These are phyloP conservation scores for Microthlaspi erraticum DNA, from an alignment of 345 rosid genomes.

Conservation along the genomic window DNA sequence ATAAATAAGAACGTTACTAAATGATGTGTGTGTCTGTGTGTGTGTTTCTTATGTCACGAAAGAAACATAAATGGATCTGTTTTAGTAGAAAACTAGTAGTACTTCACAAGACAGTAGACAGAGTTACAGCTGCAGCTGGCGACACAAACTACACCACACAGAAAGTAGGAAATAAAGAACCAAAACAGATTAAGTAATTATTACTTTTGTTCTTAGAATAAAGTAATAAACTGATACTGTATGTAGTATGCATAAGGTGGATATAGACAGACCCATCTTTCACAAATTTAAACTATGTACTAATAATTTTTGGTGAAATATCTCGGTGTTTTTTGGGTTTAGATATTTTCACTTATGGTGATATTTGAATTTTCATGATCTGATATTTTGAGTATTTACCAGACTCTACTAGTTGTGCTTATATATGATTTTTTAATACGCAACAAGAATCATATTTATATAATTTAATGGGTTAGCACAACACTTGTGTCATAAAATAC, in stretches of 20 bases:
- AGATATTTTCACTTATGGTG: conserved; percentile 16
- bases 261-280: background rate
- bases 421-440: background rate
- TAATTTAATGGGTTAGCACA: conserved; percentile 2
- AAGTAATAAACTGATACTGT: background rate
- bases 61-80: conserved; percentile 32
- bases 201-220: background rate
- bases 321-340: conserved; percentile 10
- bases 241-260: conserved; percentile 3
- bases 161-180: conserved; percentile 13
- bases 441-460: conserved; percentile 15
- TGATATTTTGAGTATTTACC: conserved; percentile 5
- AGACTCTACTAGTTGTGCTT: background rate
- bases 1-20: conserved; percentile 25
- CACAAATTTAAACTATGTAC: background rate
- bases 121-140: conserved; percentile 40
- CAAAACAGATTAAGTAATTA: conserved; percentile 3
- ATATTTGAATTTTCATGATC: conserved; percentile 22
- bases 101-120: conserved; percentile 16
- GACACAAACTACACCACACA: conserved; percentile 35
- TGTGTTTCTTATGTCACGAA: background rate
- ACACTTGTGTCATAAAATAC: conserved; percentile 35
- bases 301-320: conserved; percentile 15
- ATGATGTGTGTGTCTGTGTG: conserved; percentile 13
- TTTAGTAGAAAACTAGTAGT: conserved; percentile 34